phyloP scores from a whole-genome alignment of 2,329 filamentous ascomycete species.

The Colletotrichum cereale region DNA sequence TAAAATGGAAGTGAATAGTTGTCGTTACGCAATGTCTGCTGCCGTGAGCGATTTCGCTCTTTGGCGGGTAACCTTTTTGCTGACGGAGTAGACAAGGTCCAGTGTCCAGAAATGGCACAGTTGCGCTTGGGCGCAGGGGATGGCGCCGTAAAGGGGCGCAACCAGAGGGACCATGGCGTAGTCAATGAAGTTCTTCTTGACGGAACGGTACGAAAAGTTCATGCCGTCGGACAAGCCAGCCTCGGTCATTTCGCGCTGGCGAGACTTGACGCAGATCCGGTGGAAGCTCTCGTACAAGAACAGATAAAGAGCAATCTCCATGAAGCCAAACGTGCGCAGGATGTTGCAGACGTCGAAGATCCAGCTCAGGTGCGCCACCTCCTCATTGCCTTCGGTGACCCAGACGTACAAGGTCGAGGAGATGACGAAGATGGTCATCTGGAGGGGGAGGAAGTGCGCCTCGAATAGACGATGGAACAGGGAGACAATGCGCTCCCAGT shows the following conservation, averaged over 20 bases:
- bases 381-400: constrained; percentile 62
- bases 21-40: constrained; percentile 59
- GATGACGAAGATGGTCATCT: constrained; percentile 74
- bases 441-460: constrained; percentile 78
- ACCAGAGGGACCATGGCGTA: constrained; percentile 76
- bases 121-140: constrained; percentile 76
- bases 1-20: constrained; percentile 39
- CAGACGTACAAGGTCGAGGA: constrained; percentile 71
- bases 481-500: constrained; percentile 68
- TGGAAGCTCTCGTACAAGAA: constrained; percentile 78
- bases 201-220: constrained; percentile 71
- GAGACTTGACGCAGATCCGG: constrained; percentile 67
- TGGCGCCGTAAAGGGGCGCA: constrained; percentile 75
- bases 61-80: constrained; percentile 73
- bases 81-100: constrained; percentile 78
- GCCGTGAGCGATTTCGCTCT: constrained; percentile 58
- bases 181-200: constrained; percentile 70
- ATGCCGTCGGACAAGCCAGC: constrained; percentile 74
- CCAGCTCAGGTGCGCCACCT: constrained; percentile 68
- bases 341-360: constrained; percentile 71
- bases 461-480: constrained; percentile 78
- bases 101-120: constrained; percentile 78
- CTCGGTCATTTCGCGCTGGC: constrained; percentile 75
- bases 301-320: constrained; percentile 73
- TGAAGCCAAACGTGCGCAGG: constrained; percentile 71